These are phyloP conservation scores for Rosa rugosa DNA, from an alignment of 306 rosid species.

Conservation along the genomic window DNA sequence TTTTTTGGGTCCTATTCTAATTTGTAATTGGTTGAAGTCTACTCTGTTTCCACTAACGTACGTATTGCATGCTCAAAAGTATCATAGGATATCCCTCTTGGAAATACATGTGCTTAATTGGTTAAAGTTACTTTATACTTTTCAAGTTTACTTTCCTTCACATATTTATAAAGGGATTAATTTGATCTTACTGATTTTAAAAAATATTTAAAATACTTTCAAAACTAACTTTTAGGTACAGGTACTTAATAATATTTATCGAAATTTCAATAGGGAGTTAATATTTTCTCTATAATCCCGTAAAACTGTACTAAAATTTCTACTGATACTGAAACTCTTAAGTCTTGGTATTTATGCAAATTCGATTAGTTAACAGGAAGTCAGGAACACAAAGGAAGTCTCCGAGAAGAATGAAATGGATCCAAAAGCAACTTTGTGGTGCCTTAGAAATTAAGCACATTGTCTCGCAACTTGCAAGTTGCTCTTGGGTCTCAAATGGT, in stretches of 20 bases:
- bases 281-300: neutral
- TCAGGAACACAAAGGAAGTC: neutral
- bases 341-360: neutral
- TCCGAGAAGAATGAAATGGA: neutral
- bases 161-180: neutral
- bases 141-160: neutral
- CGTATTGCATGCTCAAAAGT: neutral
- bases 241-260: neutral
- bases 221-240: too few relatives aligned
- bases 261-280: neutral
- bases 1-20: neutral
- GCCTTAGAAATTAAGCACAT: neutral
- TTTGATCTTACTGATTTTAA: neutral
- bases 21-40: neutral
- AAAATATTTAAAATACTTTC: too few relatives aligned
- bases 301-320: neutral
- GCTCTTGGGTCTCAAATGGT: neutral
- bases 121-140: neutral
- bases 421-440: neutral
- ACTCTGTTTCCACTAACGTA: neutral
- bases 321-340: neutral
- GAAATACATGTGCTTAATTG: neutral
- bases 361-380: neutral
- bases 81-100: neutral
- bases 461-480: conserved; percentile 2